These are phyloP conservation scores for Pseudotulostoma volvatum DNA, from an alignment of 495 filamentous ascomycete genomes.

Conservation along the genomic window DNA sequence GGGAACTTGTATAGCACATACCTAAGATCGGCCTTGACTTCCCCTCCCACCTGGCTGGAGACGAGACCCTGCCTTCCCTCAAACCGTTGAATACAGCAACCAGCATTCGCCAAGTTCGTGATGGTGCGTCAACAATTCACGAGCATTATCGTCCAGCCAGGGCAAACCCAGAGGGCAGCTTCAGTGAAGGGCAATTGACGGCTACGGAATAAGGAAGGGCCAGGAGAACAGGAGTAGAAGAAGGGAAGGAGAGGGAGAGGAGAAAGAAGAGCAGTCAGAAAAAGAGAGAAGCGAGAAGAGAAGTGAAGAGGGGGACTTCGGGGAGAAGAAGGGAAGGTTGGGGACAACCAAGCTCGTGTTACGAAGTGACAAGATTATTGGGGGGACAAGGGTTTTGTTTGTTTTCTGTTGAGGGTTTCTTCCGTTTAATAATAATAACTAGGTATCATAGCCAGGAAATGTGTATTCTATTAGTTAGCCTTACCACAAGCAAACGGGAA, in stretches of 20 bases:
- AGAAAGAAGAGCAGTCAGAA: slow-evolving; percentile 4
- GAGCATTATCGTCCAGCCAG: neutral
- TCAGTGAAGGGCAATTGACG: neutral
- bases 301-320: no score
- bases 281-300: slow-evolving; percentile 1
- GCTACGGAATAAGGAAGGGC: neutral
- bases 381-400: no score
- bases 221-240: slow-evolving; percentile 2
- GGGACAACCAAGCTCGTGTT: no score
- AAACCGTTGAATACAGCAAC: neutral
- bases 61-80: neutral
- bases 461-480: no score
- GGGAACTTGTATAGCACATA: neutral
- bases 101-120: neutral
- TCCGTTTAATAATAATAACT: no score
- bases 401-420: no score
- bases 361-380: no score
- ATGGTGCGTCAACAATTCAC: neutral
- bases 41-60: neutral
- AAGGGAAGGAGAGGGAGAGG: slow-evolving; percentile 4
- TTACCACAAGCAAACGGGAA: no score
- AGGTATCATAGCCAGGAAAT: no score
- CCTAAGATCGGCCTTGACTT: neutral
- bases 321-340: no score
- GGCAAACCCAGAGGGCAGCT: neutral